Percentiles rank a stretch among this genome's conserved stretches.
Conservation (phyloP, 202 grass and related monocot genomes). For the Zizania palustris region DNA sequence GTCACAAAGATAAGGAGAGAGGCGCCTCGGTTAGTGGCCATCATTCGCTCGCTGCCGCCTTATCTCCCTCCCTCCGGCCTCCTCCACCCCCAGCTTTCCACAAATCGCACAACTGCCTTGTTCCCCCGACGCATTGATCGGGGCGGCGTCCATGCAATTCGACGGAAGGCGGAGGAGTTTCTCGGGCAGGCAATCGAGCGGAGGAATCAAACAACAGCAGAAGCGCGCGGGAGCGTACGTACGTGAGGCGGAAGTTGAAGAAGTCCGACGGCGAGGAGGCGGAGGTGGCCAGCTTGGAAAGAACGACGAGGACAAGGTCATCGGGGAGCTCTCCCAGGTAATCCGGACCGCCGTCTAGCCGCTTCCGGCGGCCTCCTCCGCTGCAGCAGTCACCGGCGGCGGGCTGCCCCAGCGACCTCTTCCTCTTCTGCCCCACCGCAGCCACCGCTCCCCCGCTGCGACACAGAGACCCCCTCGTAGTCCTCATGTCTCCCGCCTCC, state of each 20-base stretch:
- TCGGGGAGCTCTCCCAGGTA: conserved; percentile 69
- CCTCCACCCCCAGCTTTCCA: not conserved
- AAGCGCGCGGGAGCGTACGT: conserved; percentile 10
- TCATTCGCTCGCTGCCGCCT: not conserved
- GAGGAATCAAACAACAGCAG: not conserved
- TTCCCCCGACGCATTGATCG: not conserved
- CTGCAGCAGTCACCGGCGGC: not conserved
- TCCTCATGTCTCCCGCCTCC: conserved; percentile 38
- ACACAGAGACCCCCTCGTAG: conserved; percentile 58
- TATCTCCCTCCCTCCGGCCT: not conserved
- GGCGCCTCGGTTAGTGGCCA: conserved; percentile 18
- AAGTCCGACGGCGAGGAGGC: conserved; percentile 65
- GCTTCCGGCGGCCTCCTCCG: conserved; percentile 10
- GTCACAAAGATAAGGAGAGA: not conserved
- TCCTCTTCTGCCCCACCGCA: conserved; percentile 24
- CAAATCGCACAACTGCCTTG: not conserved
- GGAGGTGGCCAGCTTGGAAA: conserved; percentile 61
- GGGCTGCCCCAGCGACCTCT: not conserved
- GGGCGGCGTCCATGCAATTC: not conserved
- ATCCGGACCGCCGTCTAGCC: conserved; percentile 27
- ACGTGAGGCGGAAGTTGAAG: conserved; percentile 63
- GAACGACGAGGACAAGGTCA: conserved; percentile 64
- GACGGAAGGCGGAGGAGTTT: not conserved
- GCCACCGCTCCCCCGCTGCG: not conserved
- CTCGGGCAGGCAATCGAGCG: not conserved